Base-by-base conservation (phyloP, 2,329 filamentous ascomycete species). In the Rugonectria rugulosa region DNA sequence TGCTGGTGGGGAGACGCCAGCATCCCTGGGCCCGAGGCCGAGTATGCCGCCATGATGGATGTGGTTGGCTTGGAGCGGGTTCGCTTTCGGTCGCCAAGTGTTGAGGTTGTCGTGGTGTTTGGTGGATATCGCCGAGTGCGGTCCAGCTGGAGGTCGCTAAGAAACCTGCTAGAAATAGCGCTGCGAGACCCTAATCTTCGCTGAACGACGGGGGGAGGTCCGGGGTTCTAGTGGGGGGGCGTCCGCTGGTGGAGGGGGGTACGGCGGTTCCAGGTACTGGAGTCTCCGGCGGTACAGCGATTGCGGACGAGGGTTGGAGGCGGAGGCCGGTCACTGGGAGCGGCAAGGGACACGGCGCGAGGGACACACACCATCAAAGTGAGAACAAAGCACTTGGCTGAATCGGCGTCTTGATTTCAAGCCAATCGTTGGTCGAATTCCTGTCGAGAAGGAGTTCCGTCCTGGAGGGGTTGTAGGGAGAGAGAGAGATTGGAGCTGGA, bases 311-410 rank as follows among this genome's bases (percentile, higher is more conserved):
- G 29, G 43, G 31, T 56, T 62, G 62, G 63, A 51, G 47, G 47
- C 37, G 53, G 56, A n/a, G 47, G 54, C 53, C 55, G 56, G 64
- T 66, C 63, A 66, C 64, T 63, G 48, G 29, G 43, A 64, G 42
- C 46, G 55, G 60, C 64, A 55, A 67, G 58, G 48, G 53, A 67
- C 62, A 65, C 58, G 41, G 60, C 42, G 56, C 56, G 32, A 67
- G 56, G 61, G 53, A 59, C 57, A 65, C 64, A 67, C 65, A 67
- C 64, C 59, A 66, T 60, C 53, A 53, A 61, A 27, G 38, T 47
- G 43, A 20, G 31, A 26, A 44, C 42, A 62, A 44, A 26, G 59
- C 61, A 58, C 53, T 56, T 56, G 57, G 53, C 56, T 44, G 49
- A 46, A 57, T 57, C 57, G 57, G 55, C 49, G 54, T 43, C 48